These are phyloP conservation scores for Pleurozium schreberi DNA, from an alignment of 225 moss, liverwort and hornwort species.

Conservation along the genomic window DNA sequence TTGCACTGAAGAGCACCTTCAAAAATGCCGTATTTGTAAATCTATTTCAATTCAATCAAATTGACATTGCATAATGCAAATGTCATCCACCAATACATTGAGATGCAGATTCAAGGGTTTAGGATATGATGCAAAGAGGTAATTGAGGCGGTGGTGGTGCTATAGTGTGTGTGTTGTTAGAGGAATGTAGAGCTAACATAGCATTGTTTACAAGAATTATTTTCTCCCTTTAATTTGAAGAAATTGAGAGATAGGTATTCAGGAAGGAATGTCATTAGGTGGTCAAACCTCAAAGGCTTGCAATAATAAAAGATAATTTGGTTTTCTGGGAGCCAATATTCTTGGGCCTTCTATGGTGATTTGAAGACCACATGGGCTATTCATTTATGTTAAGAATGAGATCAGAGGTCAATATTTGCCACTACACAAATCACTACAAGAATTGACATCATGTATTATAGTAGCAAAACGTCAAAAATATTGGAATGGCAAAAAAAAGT, in stretches of 20 bases:
- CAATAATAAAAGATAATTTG: background rate
- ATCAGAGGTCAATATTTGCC: background rate
- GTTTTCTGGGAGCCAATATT: background rate
- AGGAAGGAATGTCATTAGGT: background rate
- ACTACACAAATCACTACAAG: rapidly evolving
- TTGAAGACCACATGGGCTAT: background rate
- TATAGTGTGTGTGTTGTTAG: background rate
- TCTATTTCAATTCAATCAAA: background rate
- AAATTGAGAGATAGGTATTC: background rate
- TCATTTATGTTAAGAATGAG: background rate
- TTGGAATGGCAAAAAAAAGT: background rate
- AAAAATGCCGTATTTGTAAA: background rate
- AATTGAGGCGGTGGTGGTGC: background rate
- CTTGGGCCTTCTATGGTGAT: rapidly evolving
- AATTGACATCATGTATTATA: background rate
- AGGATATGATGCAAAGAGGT: background rate
- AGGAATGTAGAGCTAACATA: background rate
- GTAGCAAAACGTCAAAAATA: background rate
- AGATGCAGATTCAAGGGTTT: background rate
- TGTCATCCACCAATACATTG: background rate
- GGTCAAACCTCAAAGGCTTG: background rate
- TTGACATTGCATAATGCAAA: background rate
- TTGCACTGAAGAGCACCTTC: background rate
- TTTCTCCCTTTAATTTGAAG: background rate
- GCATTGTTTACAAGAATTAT: background rate